A percentile compares a stretch with the other conserved stretches of the same genome.
Evolutionary conservation across 495 filamentous ascomycete genomes (phyloP).

Genomic region (Trypethelium eluteriae): DNA sequence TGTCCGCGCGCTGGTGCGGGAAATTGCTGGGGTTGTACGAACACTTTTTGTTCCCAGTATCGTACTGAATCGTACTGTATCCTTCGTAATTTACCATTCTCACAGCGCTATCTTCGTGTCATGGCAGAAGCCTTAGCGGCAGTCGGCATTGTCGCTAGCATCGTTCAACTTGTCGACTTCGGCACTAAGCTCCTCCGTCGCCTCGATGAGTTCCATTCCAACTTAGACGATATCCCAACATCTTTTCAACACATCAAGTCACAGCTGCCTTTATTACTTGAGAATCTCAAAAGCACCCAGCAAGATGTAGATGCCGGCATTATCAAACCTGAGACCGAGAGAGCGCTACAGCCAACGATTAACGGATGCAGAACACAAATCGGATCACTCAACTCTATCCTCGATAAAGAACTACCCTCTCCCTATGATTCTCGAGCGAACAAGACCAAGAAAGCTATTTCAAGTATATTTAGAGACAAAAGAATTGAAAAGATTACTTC

Average conservation of each 20-base stretch:
- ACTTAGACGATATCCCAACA: conserved; percentile 27
- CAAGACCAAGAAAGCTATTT: conserved; percentile 24
- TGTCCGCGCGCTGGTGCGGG: no score
- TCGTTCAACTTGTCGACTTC: conserved; percentile 36
- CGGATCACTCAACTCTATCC: conserved; percentile 24
- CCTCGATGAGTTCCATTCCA: conserved; percentile 30
- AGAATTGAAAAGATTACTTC: conserved; percentile 28
- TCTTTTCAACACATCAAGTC: conserved; percentile 31
- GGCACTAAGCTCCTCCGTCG: conserved; percentile 30
- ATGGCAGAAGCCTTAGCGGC: conserved; percentile 37
- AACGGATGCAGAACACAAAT: conserved; percentile 10
- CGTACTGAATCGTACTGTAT: no score
- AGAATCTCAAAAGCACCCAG: conserved; percentile 27
- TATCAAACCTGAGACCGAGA: conserved; percentile 1
- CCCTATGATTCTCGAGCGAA: conserved; percentile 19
- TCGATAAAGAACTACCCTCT: conserved; percentile 26
- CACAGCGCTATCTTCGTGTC: no score
- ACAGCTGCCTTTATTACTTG: conserved; percentile 31
- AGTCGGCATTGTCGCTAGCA: conserved; percentile 30
- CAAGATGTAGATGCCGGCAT: conserved; percentile 21
- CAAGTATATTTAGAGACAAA: conserved; percentile 28
- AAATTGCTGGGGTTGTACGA: no score
- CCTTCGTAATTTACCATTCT: no score
- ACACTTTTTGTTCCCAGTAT: no score
- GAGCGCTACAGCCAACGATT: background rate